Evolutionary conservation across 441 rosid genomes (phyloP), one percentile per base, ranked within the genome.

Genomic region (Manihot esculenta): DNA sequence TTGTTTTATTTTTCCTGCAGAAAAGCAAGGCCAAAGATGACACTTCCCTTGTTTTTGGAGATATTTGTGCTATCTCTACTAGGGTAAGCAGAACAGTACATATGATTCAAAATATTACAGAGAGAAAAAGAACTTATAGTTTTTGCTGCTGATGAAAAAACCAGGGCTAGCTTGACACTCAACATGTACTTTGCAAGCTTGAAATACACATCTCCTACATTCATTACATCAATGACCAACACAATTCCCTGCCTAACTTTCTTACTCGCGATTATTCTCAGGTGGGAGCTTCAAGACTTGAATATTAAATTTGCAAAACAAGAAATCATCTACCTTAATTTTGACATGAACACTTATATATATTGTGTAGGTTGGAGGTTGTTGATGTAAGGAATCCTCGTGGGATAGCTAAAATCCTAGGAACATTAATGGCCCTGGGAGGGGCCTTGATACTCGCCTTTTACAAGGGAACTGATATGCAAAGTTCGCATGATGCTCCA

Each of bases 111-210:
- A 10, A n/a, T 20, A 41, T 21, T 42, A 23, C 10, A 41, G 23
- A 61, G 20, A 62, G 10, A 55, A 67, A 54, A 68, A 30, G 41
- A 26, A 47, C 69, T 30, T 7, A 68, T 56, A 14, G n/a, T 47
- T 41, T 47, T 14, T 9, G 48, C 48, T 68, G 47, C 8, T 78
- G 44, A 21, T 69, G 51, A n/a, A n/a, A 57, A 66, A 56, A 42
- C 17, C 81, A 83, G 89, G 83, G 81, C 77, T 5, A 76, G 87
- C 50, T 71, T 82, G 66, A 77, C 84, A 14, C 56, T 77, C 10
- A 82, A 85, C 75, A 72, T 83, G 83, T 83, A 82, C 81, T 85
- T 78, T 38, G 79, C 81, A n/a, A 83, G 85, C 76, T 70, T 83
- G 82, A 85, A 70, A 64, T 80, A 68, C 77, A 84, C 87, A 14